phyloP scores from a whole-genome alignment of 257 asterid genomes.

The Petunia secreta region DNA sequence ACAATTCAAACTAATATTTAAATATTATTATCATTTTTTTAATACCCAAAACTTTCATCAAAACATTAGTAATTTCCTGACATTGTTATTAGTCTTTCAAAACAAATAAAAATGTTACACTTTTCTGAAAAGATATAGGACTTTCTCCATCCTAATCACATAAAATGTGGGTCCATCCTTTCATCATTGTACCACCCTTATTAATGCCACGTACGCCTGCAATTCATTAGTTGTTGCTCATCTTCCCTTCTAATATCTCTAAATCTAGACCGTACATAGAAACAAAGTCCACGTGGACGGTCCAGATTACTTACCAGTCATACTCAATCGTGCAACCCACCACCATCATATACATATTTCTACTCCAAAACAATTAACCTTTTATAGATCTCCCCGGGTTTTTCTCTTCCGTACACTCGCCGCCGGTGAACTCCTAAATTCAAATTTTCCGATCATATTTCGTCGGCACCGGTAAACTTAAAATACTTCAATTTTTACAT shows the following conservation, averaged over 20 bases:
- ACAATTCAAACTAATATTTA: too few relatives aligned
- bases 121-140: too few relatives aligned
- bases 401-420: conserved; percentile 17
- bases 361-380: not conserved
- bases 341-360: conserved; percentile 10
- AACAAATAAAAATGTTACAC: too few relatives aligned
- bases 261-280: not conserved
- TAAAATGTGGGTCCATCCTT: not conserved
- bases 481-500: not conserved
- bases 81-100: too few relatives aligned
- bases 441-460: conserved; percentile 5
- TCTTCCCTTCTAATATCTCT: not conserved
- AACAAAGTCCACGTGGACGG: not conserved
- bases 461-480: not conserved
- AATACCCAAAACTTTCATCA: too few relatives aligned
- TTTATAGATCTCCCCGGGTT: conserved; percentile 28
- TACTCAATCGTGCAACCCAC: conserved; percentile 22
- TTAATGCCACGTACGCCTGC: not conserved
- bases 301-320: not conserved
- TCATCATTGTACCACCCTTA: not conserved
- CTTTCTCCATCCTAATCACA: too few relatives aligned
- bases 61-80: too few relatives aligned
- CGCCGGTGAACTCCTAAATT: conserved; percentile 22
- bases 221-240: not conserved
- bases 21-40: too few relatives aligned